Conservation (phyloP, 2,329 filamentous ascomycete genomes). For the Teratosphaeria nubilosa region DNA sequence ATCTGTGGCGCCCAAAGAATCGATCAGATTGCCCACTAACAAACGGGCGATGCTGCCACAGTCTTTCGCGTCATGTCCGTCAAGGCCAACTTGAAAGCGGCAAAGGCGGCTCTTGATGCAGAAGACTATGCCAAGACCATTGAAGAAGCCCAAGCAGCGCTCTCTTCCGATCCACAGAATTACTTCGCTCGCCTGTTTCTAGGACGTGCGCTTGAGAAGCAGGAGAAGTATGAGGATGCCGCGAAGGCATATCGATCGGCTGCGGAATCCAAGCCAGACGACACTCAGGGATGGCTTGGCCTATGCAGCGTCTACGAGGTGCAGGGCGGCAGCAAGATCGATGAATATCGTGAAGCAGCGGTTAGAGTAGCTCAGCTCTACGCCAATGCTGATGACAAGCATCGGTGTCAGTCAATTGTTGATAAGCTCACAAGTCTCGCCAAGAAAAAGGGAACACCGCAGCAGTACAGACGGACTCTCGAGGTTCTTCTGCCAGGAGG, state of each 20-base stretch:
- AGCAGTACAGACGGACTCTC: conserved; percentile 67
- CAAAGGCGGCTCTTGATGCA: conserved; percentile 69
- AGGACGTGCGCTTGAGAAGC: conserved; percentile 73
- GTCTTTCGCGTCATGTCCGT: conserved; percentile 29
- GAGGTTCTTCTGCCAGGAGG: conserved; percentile 69
- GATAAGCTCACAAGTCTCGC: conserved; percentile 72
- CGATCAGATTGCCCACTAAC: background rate
- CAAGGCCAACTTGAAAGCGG: conserved; percentile 21
- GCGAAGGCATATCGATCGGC: conserved; percentile 68
- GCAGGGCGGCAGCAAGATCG: conserved; percentile 56
- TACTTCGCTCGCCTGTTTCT: conserved; percentile 86
- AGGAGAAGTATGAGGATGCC: conserved; percentile 59
- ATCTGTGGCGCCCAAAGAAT: no score
- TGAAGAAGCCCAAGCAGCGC: conserved; percentile 55
- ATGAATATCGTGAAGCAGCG: conserved; percentile 63
- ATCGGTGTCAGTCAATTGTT: conserved; percentile 53
- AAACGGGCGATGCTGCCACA: background rate
- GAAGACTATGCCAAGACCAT: conserved; percentile 72
- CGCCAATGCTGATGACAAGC: conserved; percentile 50
- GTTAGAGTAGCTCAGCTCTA: conserved; percentile 67
- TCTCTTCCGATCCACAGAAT: conserved; percentile 64
- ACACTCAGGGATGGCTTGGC: conserved; percentile 85
- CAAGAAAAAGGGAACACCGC: conserved; percentile 58
- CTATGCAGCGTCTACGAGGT: conserved; percentile 77
- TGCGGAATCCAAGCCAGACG: conserved; percentile 58